Conservation (phyloP, 768 basidiomycete genomes). For the Coprinopsis marcescibilis region DNA sequence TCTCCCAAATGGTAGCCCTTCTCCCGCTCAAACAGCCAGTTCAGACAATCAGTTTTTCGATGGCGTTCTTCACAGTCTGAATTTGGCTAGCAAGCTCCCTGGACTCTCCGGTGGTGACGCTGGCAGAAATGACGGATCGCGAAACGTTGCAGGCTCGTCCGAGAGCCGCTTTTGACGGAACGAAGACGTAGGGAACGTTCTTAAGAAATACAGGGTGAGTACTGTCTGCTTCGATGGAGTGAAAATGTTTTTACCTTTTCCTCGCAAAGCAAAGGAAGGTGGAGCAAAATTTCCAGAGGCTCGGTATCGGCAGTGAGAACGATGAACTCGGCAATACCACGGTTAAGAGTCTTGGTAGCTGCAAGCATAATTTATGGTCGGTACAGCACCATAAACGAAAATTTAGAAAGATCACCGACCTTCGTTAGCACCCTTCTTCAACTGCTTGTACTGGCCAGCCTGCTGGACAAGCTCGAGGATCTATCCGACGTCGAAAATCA, state of each 20-base stretch:
- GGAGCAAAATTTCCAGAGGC: conserved; percentile 94
- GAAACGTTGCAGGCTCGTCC: conserved; percentile 96
- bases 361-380: conserved; percentile 1
- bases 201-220: conserved; percentile 25
- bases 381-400: not conserved
- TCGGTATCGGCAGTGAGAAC: conserved; percentile 95
- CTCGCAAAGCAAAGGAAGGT: conserved; percentile 95
- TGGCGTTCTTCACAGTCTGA: conserved; percentile 72
- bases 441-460: conserved; percentile 94
- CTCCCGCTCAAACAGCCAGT: not conserved
- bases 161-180: conserved; percentile 91
- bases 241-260: conserved; percentile 66
- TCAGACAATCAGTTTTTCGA: conserved; percentile 61
- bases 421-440: conserved; percentile 99
- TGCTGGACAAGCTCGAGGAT: conserved; percentile 95
- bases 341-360: conserved; percentile 98
- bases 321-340: conserved; percentile 97
- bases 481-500: conserved; percentile 32
- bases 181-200: conserved; percentile 96
- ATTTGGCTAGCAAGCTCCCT: conserved; percentile 90
- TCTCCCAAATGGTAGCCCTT: too few species aligned
- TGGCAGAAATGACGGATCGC: conserved; percentile 90
- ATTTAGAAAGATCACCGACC: conserved; percentile 37
- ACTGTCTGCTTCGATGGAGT: too few species aligned
- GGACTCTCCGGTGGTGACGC: conserved; percentile 94